Conservation (phyloP, 805 yeast species). For the Metschnikowia picachoensis region DNA sequence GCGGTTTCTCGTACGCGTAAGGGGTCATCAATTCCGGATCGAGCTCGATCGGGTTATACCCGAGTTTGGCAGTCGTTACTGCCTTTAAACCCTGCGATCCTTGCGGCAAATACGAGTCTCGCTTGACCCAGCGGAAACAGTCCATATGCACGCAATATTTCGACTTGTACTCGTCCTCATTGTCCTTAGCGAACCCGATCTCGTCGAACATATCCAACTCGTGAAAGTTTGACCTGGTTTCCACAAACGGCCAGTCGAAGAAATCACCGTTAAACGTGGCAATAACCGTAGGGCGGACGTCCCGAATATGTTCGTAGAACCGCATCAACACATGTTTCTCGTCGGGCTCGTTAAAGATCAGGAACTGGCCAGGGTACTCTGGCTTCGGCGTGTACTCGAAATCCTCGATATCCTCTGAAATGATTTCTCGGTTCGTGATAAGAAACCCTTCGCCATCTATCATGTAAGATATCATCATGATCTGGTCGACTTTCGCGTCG, state of each 20-base stretch:
- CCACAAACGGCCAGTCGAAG: conserved; percentile 99
- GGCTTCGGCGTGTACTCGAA: conserved; percentile 97
- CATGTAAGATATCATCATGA: conserved; percentile 99
- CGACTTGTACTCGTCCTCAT: conserved; percentile 90
- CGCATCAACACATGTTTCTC: conserved; percentile 70
- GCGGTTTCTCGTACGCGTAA: conserved; percentile 92
- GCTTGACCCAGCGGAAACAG: conserved; percentile 95
- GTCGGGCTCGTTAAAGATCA: conserved; percentile 84
- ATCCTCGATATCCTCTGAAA: conserved; percentile 91
- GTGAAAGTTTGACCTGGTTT: conserved; percentile 77
- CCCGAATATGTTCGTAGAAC: conserved; percentile 88
- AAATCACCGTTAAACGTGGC: conserved; percentile 98
- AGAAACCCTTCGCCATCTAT: conserved; percentile 95
- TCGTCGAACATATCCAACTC: conserved; percentile 87
- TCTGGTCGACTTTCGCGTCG: conserved; percentile 81
- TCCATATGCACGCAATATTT: conserved; percentile 95
- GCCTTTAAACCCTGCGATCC: conserved; percentile 99
- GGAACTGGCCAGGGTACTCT: conserved; percentile 86
- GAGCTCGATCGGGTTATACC: conserved; percentile 92
- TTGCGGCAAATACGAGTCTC: conserved; percentile 96
- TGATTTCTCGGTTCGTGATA: conserved; percentile 91
- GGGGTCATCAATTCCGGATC: conserved; percentile 99
- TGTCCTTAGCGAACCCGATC: conserved; percentile 88
- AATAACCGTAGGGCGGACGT: conserved; percentile 89
- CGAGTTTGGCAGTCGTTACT: conserved; percentile 91